Base-by-base conservation (phyloP, 345 rosid species). In the Litchi chinensis region DNA sequence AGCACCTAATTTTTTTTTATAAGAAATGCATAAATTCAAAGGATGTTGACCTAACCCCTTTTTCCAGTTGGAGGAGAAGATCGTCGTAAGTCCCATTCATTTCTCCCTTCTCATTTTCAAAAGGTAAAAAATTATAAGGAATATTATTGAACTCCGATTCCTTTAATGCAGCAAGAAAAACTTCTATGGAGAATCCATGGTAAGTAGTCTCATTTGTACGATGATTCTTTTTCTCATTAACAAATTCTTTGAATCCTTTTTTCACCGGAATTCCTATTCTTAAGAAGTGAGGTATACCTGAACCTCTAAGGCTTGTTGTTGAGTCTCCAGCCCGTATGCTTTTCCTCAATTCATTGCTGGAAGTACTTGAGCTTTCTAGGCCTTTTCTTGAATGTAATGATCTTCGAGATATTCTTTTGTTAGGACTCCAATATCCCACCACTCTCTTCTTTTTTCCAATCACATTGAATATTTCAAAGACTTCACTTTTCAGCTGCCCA, bases 381-480 rank as follows among this genome's bases (percentile, higher is more conserved):
- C 85, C 4, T 40, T 24, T 16, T 26, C 37, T 44, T 8, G 77
- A 37, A 24, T 26, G 28, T 16, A 70, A 60, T 46, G 52, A 46
- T 59, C 52, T 32, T 4, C 43, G 59, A 26, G 65, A 64, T 28
- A 75, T 48, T 43, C 83, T 76, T 7, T 79, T 78, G 0, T 16
- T 60, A 21, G 65, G 44, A 6, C 84, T 80, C 97, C 91, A 92
- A 11, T 46, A 79, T 59, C 88, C 93, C 11, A 92, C 70, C 3
- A 73, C 24, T 70, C 63, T 82, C 40, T 67, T 63, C 68, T 79
- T 68, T 0, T 81, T 77, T 13, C 81, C 86, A 12, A 74, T 68
- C 73, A 90, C 37, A 28, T 89, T 90, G 16, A 88, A 65, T 54
- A 92, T 77, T 69, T 90, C 87, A 70, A 84, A 89, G 8, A 81